Evolutionary conservation across 225 moss, liverwort and hornwort genomes (phyloP), one percentile per base, ranked within the genome.

Genomic region (Rhytidiadelphus loreus): DNA sequence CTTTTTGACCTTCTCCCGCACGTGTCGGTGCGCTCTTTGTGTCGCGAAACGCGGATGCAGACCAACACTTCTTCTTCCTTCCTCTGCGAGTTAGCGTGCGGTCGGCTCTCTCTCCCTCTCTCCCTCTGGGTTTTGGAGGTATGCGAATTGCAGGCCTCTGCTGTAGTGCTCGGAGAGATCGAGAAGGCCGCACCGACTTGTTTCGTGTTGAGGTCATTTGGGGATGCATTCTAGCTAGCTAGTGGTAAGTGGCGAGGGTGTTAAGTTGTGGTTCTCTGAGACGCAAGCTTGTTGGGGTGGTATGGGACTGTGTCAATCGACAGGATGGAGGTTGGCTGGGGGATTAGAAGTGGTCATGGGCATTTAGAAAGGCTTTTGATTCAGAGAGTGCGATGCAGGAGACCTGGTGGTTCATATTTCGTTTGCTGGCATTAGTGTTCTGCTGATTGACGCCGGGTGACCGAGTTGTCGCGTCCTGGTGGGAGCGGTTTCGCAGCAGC

Each of bases 1-100:
- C 73, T 81, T 85, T 77, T 88, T 86, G 88, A 90, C 92, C 88
- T 83, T 84, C 86, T 86, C 80, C 86, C 84, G 88, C 92, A 92
- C 92, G 92, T 92, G 92, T 92, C 92, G 90, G 92, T 92, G 92
- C 90, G 81, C 84, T 84, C 90, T 84, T 70, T 86, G 92, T 62
- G 90, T 90, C 88, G 70, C 46, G 81, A 87, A 92, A 88, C 88
- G 55, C 84, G 88, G 88, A 81, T 55, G 88, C 88, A 78, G 20
- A 77, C 39, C 68, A 50, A 58, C 68, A 44, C 83, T 85, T 76
- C 64, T 61, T 63, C 64, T 68, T 57, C 50, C 76, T 29, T 39
- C 9, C 48, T 39, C 79, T 71, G 50, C 50, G 84, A 71, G 55
- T 35, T 65, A 25, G 63, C 50, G 63, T 41, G 62, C 50, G 64